These are phyloP conservation scores for Xylariaceae sp. DNA, from an alignment of 2,329 filamentous ascomycete species.

Conservation along the genomic window DNA sequence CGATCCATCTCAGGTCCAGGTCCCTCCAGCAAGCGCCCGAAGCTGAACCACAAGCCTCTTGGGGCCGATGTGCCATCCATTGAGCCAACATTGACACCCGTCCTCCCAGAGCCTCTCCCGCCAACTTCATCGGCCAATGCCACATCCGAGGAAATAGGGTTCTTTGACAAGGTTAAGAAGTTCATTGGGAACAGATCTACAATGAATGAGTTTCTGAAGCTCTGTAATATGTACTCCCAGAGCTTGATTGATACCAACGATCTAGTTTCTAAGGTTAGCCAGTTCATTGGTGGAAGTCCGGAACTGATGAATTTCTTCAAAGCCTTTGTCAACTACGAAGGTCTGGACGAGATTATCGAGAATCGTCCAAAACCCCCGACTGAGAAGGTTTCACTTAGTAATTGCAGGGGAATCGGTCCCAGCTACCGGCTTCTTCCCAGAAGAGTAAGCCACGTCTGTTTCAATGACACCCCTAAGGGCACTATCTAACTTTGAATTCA, in stretches of 20 bases:
- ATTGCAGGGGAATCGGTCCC: constrained; percentile 91
- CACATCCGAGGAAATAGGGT: constrained; percentile 78
- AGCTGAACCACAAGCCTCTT: constrained; percentile 66
- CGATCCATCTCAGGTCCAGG: constrained; percentile 33
- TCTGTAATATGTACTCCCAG: constrained; percentile 92
- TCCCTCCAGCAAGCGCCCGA: constrained; percentile 60
- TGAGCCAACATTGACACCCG: constrained; percentile 83
- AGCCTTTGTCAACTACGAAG: constrained; percentile 73
- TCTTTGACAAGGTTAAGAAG: constrained; percentile 97
- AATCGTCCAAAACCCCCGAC: constrained; percentile 71
- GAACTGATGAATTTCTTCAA: constrained; percentile 91
- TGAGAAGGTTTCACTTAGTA: constrained; percentile 85
- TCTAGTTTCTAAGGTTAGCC: constrained; percentile 74
- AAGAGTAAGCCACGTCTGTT: constrained; percentile 44
- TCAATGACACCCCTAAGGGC: background rate
- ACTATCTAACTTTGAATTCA: constrained; percentile 18
- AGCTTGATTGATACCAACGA: constrained; percentile 85
- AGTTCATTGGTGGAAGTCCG: constrained; percentile 81
- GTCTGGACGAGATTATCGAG: constrained; percentile 72
- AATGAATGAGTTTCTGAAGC: constrained; percentile 94
- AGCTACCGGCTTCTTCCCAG: constrained; percentile 92
- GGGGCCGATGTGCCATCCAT: constrained; percentile 57
- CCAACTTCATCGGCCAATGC: constrained; percentile 71
- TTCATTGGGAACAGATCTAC: constrained; percentile 87
- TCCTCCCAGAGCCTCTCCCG: constrained; percentile 80